phyloP scores from a whole-genome alignment of 106 monocot genomes.

The Acorus calamus region DNA sequence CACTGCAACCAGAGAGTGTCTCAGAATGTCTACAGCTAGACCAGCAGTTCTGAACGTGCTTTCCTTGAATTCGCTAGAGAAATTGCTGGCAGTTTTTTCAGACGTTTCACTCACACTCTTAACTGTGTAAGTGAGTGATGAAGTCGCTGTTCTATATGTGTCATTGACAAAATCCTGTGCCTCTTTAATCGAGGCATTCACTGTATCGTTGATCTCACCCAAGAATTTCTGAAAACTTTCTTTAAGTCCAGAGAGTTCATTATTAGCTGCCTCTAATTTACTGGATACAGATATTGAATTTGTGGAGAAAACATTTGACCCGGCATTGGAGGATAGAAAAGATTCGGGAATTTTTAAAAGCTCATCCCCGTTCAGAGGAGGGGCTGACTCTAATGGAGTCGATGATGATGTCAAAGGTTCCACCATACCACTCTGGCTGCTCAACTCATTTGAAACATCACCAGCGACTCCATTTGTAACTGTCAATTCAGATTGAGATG shows the following conservation, averaged over 20 bases:
- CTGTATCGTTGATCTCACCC: constrained; percentile 22
- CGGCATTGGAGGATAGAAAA: too few species aligned
- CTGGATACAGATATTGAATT: constrained; percentile 15
- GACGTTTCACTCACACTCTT: constrained; percentile 28
- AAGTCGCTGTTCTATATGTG: constrained; percentile 16
- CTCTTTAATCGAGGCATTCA: constrained; percentile 20
- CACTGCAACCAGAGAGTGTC: constrained; percentile 34
- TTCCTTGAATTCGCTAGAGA: constrained; percentile 30
- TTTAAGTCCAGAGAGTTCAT: constrained; percentile 20
- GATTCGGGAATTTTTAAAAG: too few species aligned
- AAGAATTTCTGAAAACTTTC: constrained; percentile 30
- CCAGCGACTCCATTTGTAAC: constrained; percentile 2
- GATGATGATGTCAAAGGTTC: too few species aligned
- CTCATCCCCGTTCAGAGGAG: too few species aligned
- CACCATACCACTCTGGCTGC: too few species aligned
- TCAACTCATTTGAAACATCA: too few species aligned
- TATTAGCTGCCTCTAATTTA: constrained; percentile 7
- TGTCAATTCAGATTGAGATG: constrained; percentile 1
- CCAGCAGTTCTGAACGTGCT: constrained; percentile 31
- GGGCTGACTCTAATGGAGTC: too few species aligned
- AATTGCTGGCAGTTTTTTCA: constrained; percentile 27
- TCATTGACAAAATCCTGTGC: constrained; percentile 27
- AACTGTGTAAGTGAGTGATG: constrained; percentile 26
- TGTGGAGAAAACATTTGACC: background rate
- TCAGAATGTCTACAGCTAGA: constrained; percentile 34